These are phyloP conservation scores for Suillus lakei DNA, from an alignment of 768 basidiomycete species.

Conservation along the genomic window DNA sequence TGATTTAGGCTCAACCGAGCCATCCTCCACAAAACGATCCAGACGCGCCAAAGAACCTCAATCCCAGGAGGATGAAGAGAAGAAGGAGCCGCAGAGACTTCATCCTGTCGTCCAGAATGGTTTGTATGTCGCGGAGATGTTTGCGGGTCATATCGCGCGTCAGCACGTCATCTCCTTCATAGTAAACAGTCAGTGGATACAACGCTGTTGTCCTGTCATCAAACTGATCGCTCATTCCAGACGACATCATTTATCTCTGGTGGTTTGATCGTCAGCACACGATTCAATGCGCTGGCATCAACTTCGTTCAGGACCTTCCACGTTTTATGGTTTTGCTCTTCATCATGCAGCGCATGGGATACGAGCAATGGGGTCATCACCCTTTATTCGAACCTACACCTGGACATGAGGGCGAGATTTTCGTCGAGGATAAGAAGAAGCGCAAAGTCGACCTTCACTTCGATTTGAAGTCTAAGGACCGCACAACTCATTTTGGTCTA, in stretches of 20 bases:
- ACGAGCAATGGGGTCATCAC: conserved; percentile 5
- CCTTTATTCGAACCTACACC: background rate
- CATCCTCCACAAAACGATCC: background rate
- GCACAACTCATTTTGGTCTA: conserved; percentile 4
- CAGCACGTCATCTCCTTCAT: background rate
- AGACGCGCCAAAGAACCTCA: background rate
- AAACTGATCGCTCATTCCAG: background rate
- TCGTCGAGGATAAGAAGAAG: background rate
- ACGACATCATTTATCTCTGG: background rate
- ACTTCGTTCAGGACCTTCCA: conserved; percentile 9
- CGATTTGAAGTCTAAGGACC: background rate
- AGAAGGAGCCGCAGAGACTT: background rate
- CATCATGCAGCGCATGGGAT: conserved; percentile 1
- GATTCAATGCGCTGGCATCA: conserved; percentile 8
- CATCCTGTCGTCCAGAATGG: background rate
- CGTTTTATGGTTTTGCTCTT: conserved; percentile 6
- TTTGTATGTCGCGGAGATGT: background rate
- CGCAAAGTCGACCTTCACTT: background rate
- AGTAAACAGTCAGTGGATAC: background rate
- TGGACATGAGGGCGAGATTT: background rate
- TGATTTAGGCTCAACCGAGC: background rate
- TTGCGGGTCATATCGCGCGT: background rate
- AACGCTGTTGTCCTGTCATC: background rate
- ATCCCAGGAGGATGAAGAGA: background rate
- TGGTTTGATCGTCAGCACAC: conserved; percentile 6